Evolutionary conservation across 129 eudicot genomes (phyloP).

Genomic region (Scalesia atractyloides): DNA sequence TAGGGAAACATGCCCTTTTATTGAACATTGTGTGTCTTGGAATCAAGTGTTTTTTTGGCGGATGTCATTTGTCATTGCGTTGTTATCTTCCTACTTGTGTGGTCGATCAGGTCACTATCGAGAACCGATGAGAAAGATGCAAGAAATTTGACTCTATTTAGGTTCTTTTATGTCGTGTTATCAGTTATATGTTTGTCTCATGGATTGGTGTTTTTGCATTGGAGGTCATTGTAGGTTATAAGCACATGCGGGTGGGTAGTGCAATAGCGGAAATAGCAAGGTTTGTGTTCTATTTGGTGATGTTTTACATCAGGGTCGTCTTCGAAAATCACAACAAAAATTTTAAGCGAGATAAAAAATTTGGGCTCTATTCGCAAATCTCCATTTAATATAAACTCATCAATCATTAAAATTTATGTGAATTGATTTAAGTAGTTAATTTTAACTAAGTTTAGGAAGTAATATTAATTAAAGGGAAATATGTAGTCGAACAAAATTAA

Average conservation of each 20-base stretch:
- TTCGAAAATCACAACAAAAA: too few relatives aligned
- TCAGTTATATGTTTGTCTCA: slow-evolving; percentile 45
- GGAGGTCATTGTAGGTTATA: slow-evolving; percentile 28
- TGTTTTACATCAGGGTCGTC: too few relatives aligned
- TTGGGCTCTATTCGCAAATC: too few relatives aligned
- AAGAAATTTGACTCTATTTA: slow-evolving; percentile 33
- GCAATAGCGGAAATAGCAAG: slow-evolving; percentile 39
- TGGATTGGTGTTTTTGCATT: slow-evolving; percentile 42
- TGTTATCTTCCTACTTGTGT: slow-evolving; percentile 39
- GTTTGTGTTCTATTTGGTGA: slow-evolving; percentile 36
- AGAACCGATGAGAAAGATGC: slow-evolving; percentile 48
- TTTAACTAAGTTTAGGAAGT: too few relatives aligned
- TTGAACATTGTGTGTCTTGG: slow-evolving; percentile 41
- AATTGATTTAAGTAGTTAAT: too few relatives aligned
- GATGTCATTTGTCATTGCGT: slow-evolving; percentile 44
- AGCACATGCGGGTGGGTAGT: slow-evolving; percentile 33
- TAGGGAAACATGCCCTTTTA: slow-evolving; percentile 38
- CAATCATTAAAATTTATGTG: too few relatives aligned
- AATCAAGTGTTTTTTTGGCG: slow-evolving; percentile 38
- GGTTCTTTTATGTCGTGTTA: slow-evolving; percentile 32
- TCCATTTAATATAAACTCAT: too few relatives aligned
- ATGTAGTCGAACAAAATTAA: too few relatives aligned
- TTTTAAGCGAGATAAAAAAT: too few relatives aligned
- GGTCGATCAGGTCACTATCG: slow-evolving; percentile 32
- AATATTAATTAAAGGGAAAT: too few relatives aligned